Conservation (phyloP, 2,329 filamentous ascomycete genomes). For the Tolypocladium paradoxum region DNA sequence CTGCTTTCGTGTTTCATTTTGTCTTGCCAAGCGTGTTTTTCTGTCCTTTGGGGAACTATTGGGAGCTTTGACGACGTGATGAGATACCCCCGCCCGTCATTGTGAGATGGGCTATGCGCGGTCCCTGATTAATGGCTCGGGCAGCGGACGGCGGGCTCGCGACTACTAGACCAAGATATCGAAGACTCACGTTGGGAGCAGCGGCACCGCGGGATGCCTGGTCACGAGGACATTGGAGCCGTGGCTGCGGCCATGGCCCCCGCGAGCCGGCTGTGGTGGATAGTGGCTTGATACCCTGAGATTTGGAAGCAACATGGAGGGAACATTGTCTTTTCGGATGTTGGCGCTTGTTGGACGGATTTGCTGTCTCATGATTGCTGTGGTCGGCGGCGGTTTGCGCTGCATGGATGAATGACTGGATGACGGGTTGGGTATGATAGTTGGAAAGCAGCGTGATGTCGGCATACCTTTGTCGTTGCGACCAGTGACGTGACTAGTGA, state of each 20-base stretch:
- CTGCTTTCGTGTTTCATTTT: background rate
- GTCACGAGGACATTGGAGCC: background rate
- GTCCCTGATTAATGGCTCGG: background rate
- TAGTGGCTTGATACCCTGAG: background rate
- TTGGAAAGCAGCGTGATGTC: background rate
- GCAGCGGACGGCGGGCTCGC: slow-evolving; percentile 1
- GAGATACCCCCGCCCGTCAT: slow-evolving; percentile 4
- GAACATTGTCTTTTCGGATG: background rate
- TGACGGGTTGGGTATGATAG: background rate
- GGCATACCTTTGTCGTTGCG: background rate
- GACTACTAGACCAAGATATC: slow-evolving; percentile 5
- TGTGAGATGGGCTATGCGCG: slow-evolving; percentile 7
- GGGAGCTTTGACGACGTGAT: background rate
- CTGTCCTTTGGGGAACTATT: background rate
- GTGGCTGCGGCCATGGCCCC: background rate
- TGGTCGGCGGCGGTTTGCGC: background rate
- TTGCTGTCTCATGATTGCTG: background rate
- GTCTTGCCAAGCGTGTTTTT: background rate
- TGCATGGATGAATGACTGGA: background rate
- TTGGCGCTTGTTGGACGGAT: background rate
- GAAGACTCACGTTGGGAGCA: slow-evolving; percentile 6
- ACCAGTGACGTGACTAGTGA: too few species aligned
- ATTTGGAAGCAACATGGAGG: background rate
- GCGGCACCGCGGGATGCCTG: background rate
- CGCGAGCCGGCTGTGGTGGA: background rate